These are phyloP conservation scores for Trypanosoma cruzi DNA, from an alignment of 208 protist genomes.

Conservation along the genomic window DNA sequence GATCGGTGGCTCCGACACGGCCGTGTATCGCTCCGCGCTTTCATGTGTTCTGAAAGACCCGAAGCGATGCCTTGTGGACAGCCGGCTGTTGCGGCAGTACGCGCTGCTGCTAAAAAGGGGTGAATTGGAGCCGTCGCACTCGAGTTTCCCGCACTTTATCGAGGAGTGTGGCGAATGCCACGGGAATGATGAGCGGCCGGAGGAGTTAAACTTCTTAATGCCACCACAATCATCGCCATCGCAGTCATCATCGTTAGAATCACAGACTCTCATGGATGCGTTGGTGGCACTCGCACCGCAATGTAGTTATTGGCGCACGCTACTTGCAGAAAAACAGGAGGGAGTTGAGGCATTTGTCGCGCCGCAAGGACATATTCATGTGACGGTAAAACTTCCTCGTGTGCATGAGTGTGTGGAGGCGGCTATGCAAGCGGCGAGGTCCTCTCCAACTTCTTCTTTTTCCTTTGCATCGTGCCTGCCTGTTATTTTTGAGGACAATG, in stretches of 20 bases:
- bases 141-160: constrained; percentile 67
- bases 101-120: constrained; percentile 45
- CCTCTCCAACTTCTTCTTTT: neutral
- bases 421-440: constrained; percentile 2
- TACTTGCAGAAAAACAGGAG: constrained; percentile 36
- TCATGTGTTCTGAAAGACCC: constrained; percentile 61
- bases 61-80: constrained; percentile 63
- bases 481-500: constrained; percentile 72
- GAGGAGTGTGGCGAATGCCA: constrained; percentile 89
- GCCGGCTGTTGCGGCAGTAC: constrained; percentile 65
- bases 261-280: constrained; percentile 21
- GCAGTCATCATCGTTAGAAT: neutral
- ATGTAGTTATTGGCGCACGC: constrained; percentile 75
- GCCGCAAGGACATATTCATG: constrained; percentile 46
- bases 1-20: neutral
- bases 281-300: constrained; percentile 59
- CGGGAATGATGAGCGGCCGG: constrained; percentile 36
- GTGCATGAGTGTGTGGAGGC: constrained; percentile 64
- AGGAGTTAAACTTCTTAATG: constrained; percentile 54
- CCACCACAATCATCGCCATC: constrained; percentile 2
- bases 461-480: constrained; percentile 18
- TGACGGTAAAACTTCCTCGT: constrained; percentile 52
- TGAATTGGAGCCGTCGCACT: constrained; percentile 41
- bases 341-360: constrained; percentile 29
- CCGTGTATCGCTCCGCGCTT: constrained; percentile 18